Evolutionary conservation across 2,329 filamentous ascomycete genomes (phyloP), one percentile per base, ranked within the genome.

Genomic region (Periconia digitata): DNA sequence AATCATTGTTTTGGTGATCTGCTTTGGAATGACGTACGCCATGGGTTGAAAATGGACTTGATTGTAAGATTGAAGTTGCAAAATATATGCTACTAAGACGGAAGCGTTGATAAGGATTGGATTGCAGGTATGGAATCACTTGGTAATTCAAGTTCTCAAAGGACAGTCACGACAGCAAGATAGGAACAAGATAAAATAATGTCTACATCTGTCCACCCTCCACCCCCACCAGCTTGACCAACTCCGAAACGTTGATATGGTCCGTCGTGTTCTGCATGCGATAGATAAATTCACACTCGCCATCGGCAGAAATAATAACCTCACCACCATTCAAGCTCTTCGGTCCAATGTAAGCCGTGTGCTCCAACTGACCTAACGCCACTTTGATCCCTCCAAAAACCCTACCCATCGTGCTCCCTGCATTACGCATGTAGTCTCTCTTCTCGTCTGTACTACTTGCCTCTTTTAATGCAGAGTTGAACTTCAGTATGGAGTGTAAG

Each of bases 201-300:
- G n/a, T n/a, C n/a, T n/a, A n/a, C n/a, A n/a, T 32, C 27, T 32
- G 10, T 10, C 3, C 27, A 32, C 10, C n/a, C 5, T 36, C 21
- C 17, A 39, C 43, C 8, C 43, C 43, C 16, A 46, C 13, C 17
- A 50, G 22, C 2, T 8, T 41, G 6, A 49, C 51, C 35, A 63
- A 8, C 12, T 62, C 56, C 1, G 51, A 39, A 8, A 61, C 47
- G 36, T 53, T 55, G 1, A 54, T 59, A 27, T 63, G 60, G 35
- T 63, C 60, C 2, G 62, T 59, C 1, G 59, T 62, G 18, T 59
- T 63, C 37, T 63, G 60, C 60, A 63, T 63, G 12, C 60, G 53
- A 35, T 61, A 54, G 6, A 62, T 59, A 13, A 56, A 62, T 37
- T 63, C 58, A 44, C 58, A 61, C 10, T 49, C 38, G 1, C 58